Evolutionary conservation across 2,329 filamentous ascomycete genomes (phyloP).

Genomic region (Stagonosporopsis vannaccii): DNA sequence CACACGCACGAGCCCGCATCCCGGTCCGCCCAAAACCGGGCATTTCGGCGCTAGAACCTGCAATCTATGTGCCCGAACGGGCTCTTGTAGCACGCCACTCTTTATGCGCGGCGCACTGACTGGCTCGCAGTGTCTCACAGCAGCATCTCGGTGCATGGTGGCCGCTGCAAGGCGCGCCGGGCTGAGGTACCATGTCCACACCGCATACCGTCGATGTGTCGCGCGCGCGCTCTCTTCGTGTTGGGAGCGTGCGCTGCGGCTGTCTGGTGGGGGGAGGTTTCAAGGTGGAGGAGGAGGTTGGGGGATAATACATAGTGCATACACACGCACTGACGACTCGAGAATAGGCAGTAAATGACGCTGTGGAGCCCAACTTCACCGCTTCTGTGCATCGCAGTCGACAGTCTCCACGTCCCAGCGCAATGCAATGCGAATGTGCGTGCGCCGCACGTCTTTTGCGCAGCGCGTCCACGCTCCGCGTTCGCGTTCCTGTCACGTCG

Average conservation of each 20-base stretch:
- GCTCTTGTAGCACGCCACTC: conserved; percentile 13
- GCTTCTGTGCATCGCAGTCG: not conserved
- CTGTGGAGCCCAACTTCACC: not conserved
- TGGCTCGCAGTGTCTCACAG: not conserved
- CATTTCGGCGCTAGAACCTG: not conserved
- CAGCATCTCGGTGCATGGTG: conserved; percentile 1
- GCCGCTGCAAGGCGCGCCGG: not conserved
- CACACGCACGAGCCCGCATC: not conserved
- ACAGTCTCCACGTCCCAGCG: not conserved
- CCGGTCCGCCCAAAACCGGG: not conserved
- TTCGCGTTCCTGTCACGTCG: conserved; percentile 1
- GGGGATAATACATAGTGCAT: not conserved
- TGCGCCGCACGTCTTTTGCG: not conserved
- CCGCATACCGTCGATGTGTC: not conserved
- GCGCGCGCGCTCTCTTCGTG: not conserved
- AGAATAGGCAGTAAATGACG: no score
- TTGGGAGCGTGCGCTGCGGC: not conserved
- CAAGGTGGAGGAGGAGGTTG: not conserved
- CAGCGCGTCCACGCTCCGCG: conserved; percentile 4
- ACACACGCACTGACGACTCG: no score
- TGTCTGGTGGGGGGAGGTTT: not conserved
- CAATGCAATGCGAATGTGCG: not conserved
- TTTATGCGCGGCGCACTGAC: not conserved
- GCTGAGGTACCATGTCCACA: no score
- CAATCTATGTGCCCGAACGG: conserved; percentile 3